These are phyloP conservation scores for Solanum acaule DNA, from an alignment of 257 asterid genomes.

Conservation along the genomic window DNA sequence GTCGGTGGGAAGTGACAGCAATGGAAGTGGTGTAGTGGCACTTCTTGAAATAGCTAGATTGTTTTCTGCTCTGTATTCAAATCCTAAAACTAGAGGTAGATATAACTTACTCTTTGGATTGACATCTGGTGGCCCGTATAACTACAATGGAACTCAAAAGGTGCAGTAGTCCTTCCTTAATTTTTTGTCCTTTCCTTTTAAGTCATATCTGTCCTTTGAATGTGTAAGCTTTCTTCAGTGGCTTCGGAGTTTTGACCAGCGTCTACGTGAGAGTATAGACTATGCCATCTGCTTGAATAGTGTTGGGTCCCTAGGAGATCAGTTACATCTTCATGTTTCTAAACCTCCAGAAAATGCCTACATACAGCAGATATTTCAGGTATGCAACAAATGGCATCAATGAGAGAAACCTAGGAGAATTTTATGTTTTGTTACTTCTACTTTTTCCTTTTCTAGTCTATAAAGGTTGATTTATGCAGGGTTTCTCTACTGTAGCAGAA, in stretches of 20 bases:
- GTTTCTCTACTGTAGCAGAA: slow-evolving; percentile 62
- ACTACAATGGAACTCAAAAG: slow-evolving; percentile 87
- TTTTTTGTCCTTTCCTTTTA: background rate
- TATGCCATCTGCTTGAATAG: slow-evolving; percentile 92
- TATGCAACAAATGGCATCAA: slow-evolving; percentile 6
- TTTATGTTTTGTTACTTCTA: background rate
- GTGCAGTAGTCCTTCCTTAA: slow-evolving; percentile 18
- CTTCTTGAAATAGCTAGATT: slow-evolving; percentile 89
- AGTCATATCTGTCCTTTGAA: background rate
- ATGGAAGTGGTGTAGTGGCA: slow-evolving; percentile 89
- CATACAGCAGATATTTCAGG: slow-evolving; percentile 85
- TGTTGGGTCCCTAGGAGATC: slow-evolving; percentile 51
- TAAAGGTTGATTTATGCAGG: slow-evolving; percentile 41
- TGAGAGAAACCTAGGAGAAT: background rate
- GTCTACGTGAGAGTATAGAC: slow-evolving; percentile 81
- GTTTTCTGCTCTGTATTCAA: slow-evolving; percentile 79
- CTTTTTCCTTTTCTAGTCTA: slow-evolving; percentile 3
- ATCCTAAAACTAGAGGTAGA: slow-evolving; percentile 83
- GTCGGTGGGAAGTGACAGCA: slow-evolving; percentile 93
- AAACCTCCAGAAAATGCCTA: slow-evolving; percentile 88
- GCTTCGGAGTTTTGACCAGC: slow-evolving; percentile 87
- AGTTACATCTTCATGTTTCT: slow-evolving; percentile 78
- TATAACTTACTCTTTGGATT: slow-evolving; percentile 78
- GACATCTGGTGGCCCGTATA: slow-evolving; percentile 95
- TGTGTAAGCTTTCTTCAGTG: slow-evolving; percentile 52